phyloP scores from a whole-genome alignment of 371 early-diverging fungal genomes.

The Mucor circinelloides region DNA sequence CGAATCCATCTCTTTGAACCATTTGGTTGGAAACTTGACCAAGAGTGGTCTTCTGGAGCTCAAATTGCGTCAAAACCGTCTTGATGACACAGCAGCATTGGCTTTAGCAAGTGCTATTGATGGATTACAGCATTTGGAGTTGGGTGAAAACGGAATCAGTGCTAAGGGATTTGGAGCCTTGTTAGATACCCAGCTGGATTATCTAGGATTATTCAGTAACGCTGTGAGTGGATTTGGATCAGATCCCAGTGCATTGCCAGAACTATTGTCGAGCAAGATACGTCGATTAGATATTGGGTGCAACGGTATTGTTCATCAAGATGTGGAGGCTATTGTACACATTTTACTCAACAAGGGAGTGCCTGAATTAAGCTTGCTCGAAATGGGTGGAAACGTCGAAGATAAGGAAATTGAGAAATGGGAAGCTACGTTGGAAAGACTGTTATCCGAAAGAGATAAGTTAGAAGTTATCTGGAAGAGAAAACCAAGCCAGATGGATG shows the following conservation, averaged over 20 bases:
- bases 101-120: conserved; percentile 31
- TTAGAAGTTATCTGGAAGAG: conserved; percentile 42
- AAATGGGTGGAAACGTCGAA: conserved; percentile 64
- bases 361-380: conserved; percentile 50
- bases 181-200: conserved; percentile 39
- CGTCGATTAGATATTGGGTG: conserved; percentile 57
- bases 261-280: conserved; percentile 31
- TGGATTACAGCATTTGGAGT: conserved; percentile 39
- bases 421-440: conserved; percentile 43
- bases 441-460: conserved; percentile 19
- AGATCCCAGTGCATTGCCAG: conserved; percentile 38
- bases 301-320: conserved; percentile 50
- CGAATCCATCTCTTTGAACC: conserved; percentile 28
- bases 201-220: conserved; percentile 58
- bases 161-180: conserved; percentile 46
- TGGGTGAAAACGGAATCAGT: conserved; percentile 54
- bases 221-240: conserved; percentile 43
- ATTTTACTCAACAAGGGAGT: conserved; percentile 45
- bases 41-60: conserved; percentile 36
- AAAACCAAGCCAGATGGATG: conserved; percentile 28
- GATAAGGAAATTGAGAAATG: conserved; percentile 50
- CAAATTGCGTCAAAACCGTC: conserved; percentile 52
- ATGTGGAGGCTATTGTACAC: conserved; percentile 50
- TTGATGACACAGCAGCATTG: conserved; percentile 54
- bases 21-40: conserved; percentile 19